Percentiles rank a stretch among this genome's conserved stretches.
These are phyloP conservation scores for Entophlyctis luteolus DNA, from an alignment of 192 early-diverging fungal species.

Conservation along the genomic window DNA sequence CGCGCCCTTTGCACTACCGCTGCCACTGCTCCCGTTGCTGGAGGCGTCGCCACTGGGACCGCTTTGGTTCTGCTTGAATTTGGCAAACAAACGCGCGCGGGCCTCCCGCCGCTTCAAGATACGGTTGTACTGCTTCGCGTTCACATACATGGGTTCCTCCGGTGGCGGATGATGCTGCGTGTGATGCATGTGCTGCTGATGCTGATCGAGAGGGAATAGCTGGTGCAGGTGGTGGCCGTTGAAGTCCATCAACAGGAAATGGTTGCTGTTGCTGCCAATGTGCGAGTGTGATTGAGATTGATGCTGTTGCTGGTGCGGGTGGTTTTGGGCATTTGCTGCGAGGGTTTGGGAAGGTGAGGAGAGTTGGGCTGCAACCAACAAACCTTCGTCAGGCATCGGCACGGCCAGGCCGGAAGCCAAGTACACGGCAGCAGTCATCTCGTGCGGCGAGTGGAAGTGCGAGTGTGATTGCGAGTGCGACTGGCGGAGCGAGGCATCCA, in stretches of 20 bases:
- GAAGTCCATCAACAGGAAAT: background rate
- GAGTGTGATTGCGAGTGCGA: background rate
- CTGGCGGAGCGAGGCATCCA: no score
- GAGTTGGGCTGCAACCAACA: background rate
- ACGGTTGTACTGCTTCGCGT: conserved; percentile 97
- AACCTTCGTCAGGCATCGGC: background rate
- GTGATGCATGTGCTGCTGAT: background rate
- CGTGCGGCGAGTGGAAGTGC: background rate
- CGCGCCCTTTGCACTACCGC: no score
- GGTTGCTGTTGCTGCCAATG: background rate
- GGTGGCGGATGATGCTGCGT: background rate
- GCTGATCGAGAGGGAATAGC: background rate
- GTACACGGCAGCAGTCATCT: background rate
- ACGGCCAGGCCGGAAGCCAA: background rate
- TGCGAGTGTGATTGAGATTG: conserved; percentile 55
- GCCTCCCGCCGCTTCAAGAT: conserved; percentile 94
- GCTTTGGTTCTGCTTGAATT: background rate
- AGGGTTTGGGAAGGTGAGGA: background rate
- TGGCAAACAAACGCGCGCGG: conserved; percentile 35
- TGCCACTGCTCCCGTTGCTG: background rate
- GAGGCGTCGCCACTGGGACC: conserved; percentile 17
- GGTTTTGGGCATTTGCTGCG: background rate
- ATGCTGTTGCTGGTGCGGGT: conserved; percentile 60
- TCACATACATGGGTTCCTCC: conserved; percentile 92
- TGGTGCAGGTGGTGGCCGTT: no score